Evolutionary conservation across 2,329 filamentous ascomycete genomes (phyloP).

Genomic region (Aspergillus caelatus): DNA sequence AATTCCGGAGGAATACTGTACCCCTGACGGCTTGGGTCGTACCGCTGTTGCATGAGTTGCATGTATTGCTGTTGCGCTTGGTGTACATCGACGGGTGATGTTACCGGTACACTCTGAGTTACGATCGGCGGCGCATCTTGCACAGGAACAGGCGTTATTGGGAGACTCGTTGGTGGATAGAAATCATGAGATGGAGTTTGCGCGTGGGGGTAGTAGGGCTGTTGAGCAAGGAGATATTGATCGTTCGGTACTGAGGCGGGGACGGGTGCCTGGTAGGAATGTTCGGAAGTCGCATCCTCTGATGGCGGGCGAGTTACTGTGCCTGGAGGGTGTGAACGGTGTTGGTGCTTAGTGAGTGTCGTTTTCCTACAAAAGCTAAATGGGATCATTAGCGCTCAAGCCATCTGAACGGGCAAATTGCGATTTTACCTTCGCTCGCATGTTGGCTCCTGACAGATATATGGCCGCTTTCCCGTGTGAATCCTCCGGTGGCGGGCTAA

Average conservation of each 20-base stretch:
- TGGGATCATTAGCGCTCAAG: not conserved
- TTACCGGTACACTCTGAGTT: constrained; percentile 33
- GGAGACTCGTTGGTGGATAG: constrained; percentile 37
- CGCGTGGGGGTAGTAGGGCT: constrained; percentile 37
- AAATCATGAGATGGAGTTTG: constrained; percentile 40
- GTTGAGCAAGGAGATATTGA: constrained; percentile 40
- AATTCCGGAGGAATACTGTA: constrained; percentile 35
- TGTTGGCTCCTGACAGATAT: constrained; percentile 43
- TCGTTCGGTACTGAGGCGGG: constrained; percentile 35
- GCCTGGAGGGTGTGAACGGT: constrained; percentile 41
- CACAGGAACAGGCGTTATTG: constrained; percentile 34
- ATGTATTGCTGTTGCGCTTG: constrained; percentile 36
- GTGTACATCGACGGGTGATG: constrained; percentile 32
- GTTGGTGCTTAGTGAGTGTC: constrained; percentile 45
- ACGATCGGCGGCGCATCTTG: constrained; percentile 35
- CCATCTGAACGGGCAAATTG: not conserved
- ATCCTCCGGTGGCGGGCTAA: constrained; percentile 44
- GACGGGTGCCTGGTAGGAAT: constrained; percentile 37
- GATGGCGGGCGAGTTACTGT: constrained; percentile 38
- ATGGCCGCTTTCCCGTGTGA: constrained; percentile 44
- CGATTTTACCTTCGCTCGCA: constrained; percentile 41
- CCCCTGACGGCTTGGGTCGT: constrained; percentile 32
- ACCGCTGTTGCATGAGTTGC: constrained; percentile 38
- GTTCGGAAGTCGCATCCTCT: constrained; percentile 40
- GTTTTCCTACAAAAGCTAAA: constrained; percentile 45